Evolutionary conservation across 2,329 filamentous ascomycete genomes (phyloP), one percentile per base, ranked within the genome.

Genomic region (Tricladium varicosporioides): DNA sequence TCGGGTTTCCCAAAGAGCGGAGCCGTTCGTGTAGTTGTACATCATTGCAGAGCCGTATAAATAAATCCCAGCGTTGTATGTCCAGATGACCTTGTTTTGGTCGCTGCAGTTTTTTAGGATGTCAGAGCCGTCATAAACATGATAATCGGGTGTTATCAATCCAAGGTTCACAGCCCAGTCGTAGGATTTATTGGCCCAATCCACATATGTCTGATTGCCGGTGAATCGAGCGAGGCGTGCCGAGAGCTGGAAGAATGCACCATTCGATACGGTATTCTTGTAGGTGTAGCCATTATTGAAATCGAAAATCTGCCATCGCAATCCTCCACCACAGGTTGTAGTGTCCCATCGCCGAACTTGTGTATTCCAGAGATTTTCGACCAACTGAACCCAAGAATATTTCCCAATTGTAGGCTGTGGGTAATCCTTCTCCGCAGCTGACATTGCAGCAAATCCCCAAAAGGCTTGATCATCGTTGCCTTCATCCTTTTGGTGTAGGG

Each of bases 211-310:
- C 50, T 80, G 71, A 65, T 89, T 86, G 14, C 83, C 84, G 0
- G 86, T 89, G 58, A 83, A 85, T 48, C 86, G 82, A 22, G 86
- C 88, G 13, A 93, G 78, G 15, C 90, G 86, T 1, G 91, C 89
- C 3, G 87, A 86, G 11, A 96, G 79, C 67, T 92, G 87, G 72
- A 95, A 92, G 69, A 94, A 84, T n/a, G 85, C 86, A 44, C 89
- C 90, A 71, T 94, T 94, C 60, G 86, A 86, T 64, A 92, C 83
- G 14, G 85, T 81, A 75, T 93, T 93, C 74, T 92, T 94, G 80
- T 95, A 94, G 67, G 84, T 80, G 70, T 92, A 86, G 13, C 91
- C 91, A 60, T 85, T 85, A 69, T 95, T 93, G 65, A 81, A 83
- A 1, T 80, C 75, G 70, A 87, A 92, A 63, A 96, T 91, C 75